Conservation (phyloP, 805 yeast genomes). For the Starmerella vitae region DNA sequence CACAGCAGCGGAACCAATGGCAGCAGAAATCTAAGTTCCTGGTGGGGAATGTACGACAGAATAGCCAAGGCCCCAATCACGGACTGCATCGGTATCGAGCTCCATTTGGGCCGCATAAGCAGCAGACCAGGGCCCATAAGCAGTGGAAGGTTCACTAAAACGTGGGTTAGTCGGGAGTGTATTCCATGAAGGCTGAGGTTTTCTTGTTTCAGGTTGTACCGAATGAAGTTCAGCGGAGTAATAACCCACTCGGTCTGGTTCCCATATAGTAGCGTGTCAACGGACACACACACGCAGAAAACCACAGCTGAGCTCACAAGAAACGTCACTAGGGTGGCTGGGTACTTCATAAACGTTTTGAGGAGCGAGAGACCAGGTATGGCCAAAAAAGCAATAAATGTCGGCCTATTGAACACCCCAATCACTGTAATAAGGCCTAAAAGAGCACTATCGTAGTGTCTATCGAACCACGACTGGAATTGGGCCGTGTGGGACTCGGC, state of each 20-base stretch:
- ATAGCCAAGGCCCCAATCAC: slow-evolving; percentile 46
- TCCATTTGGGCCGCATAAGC: slow-evolving; percentile 33
- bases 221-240: slow-evolving; percentile 64
- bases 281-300: slow-evolving; percentile 30
- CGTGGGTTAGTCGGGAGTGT: slow-evolving; percentile 65
- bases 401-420: slow-evolving; percentile 75
- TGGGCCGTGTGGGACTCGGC: slow-evolving; percentile 18
- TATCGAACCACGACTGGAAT: slow-evolving; percentile 18
- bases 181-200: slow-evolving; percentile 72
- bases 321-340: slow-evolving; percentile 28
- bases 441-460: slow-evolving; percentile 30
- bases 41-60: slow-evolving; percentile 74
- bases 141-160: slow-evolving; percentile 63
- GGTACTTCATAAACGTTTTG: slow-evolving; percentile 30
- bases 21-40: slow-evolving; percentile 74
- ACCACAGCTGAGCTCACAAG: slow-evolving; percentile 29
- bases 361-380: slow-evolving; percentile 44
- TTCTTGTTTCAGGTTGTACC: slow-evolving; percentile 45
- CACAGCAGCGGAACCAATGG: slow-evolving; percentile 68
- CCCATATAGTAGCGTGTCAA: slow-evolving; percentile 42
- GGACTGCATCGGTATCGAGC: slow-evolving; percentile 45
- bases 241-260: slow-evolving; percentile 30
- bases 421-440: slow-evolving; percentile 42
- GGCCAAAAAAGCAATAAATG: slow-evolving; percentile 62
- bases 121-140: slow-evolving; percentile 65